Percentiles rank a stretch among this genome's conserved stretches.
Conservation (phyloP, 768 basidiomycete species). For the Collybia sp. region DNA sequence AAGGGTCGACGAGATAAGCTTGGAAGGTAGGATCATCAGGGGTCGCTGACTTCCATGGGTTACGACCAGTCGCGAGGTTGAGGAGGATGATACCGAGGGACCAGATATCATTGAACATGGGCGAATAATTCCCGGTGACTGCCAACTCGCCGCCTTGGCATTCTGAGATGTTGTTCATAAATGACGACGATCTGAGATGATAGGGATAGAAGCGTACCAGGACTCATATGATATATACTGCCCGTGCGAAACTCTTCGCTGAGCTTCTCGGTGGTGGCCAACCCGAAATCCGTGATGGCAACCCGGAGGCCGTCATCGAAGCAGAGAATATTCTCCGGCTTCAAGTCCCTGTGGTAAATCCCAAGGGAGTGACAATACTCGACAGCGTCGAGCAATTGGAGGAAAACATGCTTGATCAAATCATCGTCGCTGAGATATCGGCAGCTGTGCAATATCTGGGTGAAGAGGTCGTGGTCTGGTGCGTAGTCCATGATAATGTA, state of each 20-base stretch:
- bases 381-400: constrained; percentile 91
- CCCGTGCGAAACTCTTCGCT: constrained; percentile 92
- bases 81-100: constrained; percentile 94
- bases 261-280: constrained; percentile 82
- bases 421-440: constrained; percentile 81
- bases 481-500: constrained; percentile 96
- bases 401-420: constrained; percentile 85
- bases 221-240: constrained; percentile 98
- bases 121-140: constrained; percentile 69
- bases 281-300: constrained; percentile 92
- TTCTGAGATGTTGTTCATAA: constrained; percentile 45
- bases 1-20: constrained; percentile 75
- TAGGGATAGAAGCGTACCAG: constrained; percentile 45
- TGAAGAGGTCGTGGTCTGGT: constrained; percentile 86
- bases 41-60: constrained; percentile 93
- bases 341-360: constrained; percentile 95
- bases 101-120: constrained; percentile 92
- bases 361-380: constrained; percentile 88
- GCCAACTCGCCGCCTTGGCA: constrained; percentile 78
- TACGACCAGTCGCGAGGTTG: constrained; percentile 91
- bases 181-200: constrained; percentile 5
- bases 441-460: constrained; percentile 75
- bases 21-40: constrained; percentile 83
- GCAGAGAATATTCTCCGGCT: constrained; percentile 94
- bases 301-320: constrained; percentile 72